These are phyloP conservation scores for Candida railenensis DNA, from an alignment of 805 yeast genomes.

Conservation along the genomic window DNA sequence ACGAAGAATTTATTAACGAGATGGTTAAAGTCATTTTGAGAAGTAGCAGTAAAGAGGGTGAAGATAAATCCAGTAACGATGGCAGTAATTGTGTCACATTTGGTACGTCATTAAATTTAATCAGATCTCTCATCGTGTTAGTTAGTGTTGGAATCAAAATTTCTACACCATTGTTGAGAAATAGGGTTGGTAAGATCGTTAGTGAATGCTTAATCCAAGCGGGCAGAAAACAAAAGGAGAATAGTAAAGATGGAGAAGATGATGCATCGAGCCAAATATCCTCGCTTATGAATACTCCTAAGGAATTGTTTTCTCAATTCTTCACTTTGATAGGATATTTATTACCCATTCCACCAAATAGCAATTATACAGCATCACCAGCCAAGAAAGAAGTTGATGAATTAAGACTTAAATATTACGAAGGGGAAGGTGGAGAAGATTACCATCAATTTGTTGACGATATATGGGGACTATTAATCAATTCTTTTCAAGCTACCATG, in stretches of 20 bases:
- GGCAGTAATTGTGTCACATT: constrained; percentile 14
- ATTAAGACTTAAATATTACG: constrained; percentile 29
- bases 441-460: constrained; percentile 39
- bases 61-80: neutral
- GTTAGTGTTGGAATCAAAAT: constrained; percentile 42
- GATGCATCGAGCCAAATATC: constrained; percentile 50
- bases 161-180: constrained; percentile 44
- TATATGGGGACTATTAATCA: constrained; percentile 53
- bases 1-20: constrained; percentile 15
- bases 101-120: constrained; percentile 38
- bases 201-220: constrained; percentile 49
- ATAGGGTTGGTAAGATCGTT: constrained; percentile 49
- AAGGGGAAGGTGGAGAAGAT: constrained; percentile 19
- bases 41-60: neutral
- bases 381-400: constrained; percentile 21
- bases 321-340: constrained; percentile 56
- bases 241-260: neutral
- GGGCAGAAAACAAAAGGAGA: constrained; percentile 8
- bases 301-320: constrained; percentile 56
- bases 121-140: constrained; percentile 46
- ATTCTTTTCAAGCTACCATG: constrained; percentile 70
- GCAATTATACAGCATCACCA: neutral
- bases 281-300: constrained; percentile 71
- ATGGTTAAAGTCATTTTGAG: constrained; percentile 20
- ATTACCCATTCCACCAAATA: constrained; percentile 42